Evolutionary conservation across 495 filamentous ascomycete genomes (phyloP).

Genomic region (Annulohypoxylon nitens): DNA sequence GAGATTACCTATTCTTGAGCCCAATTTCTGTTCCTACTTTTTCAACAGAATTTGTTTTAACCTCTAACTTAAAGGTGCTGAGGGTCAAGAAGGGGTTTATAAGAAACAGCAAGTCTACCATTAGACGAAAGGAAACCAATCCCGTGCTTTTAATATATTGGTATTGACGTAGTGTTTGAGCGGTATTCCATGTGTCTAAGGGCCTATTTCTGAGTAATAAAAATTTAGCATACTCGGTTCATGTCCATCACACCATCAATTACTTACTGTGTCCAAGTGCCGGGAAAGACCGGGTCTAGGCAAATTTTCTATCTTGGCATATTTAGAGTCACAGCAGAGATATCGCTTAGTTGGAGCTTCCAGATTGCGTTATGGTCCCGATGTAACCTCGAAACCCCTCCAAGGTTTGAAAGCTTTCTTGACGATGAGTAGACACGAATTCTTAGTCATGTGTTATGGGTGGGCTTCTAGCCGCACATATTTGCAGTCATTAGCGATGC

Average conservation of each 20-base stretch:
- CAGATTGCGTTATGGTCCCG: constrained; percentile 28
- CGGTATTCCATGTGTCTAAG: background rate
- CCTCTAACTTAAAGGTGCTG: background rate
- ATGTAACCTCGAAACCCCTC: constrained; percentile 35
- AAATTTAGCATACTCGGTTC: background rate
- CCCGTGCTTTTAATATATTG: background rate
- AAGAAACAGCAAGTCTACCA: background rate
- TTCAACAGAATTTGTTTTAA: background rate
- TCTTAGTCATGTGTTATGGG: background rate
- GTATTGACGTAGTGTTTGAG: constrained; percentile 18
- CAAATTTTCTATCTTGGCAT: constrained; percentile 29
- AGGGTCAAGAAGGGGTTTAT: constrained; percentile 8
- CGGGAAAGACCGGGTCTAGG: constrained; percentile 14
- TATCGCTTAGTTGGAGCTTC: constrained; percentile 36
- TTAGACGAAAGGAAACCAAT: background rate
- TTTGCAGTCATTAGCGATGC: background rate
- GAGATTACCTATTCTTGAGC: background rate
- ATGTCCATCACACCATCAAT: background rate
- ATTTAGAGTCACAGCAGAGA: constrained; percentile 30
- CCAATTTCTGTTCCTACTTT: background rate
- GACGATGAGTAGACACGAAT: background rate
- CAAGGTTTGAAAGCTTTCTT: background rate
- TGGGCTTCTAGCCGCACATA: background rate
- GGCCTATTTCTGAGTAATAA: constrained; percentile 6
- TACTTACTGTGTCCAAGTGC: constrained; percentile 36